These are phyloP conservation scores for Alopecurus myosuroides DNA, from an alignment of 176 grass and related monocot species.

Conservation along the genomic window DNA sequence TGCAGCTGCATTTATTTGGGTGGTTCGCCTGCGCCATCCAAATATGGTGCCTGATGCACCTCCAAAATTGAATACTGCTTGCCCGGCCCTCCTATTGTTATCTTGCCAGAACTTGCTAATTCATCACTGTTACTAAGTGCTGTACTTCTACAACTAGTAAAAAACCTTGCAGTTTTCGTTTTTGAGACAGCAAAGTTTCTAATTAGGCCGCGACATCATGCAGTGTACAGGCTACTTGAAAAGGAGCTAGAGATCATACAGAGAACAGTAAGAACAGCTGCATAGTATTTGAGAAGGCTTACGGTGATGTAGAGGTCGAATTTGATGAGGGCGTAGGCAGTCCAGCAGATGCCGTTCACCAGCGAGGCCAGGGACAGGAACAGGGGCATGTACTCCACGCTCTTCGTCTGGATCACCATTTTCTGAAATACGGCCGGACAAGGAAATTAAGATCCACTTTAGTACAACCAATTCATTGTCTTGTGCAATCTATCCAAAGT, in stretches of 20 bases:
- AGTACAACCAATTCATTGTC: neutral
- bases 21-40: neutral
- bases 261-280: neutral
- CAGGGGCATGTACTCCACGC: conserved; percentile 97
- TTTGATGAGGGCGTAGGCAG: conserved; percentile 86
- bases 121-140: neutral
- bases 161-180: too few relatives aligned
- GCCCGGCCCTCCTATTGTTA: neutral
- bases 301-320: conserved; percentile 96
- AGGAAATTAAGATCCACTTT: neutral
- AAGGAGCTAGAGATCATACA: too few relatives aligned
- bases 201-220: neutral
- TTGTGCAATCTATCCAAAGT: neutral
- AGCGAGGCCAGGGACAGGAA: conserved; percentile 79
- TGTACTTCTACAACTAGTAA: too few relatives aligned
- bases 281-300: neutral
- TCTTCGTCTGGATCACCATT: conserved; percentile 98
- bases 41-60: neutral
- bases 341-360: conserved; percentile 92
- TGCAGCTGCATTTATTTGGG: neutral
- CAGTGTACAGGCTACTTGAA: neutral
- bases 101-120: neutral
- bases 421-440: conserved; percentile 35
- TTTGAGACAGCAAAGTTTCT: too few relatives aligned
- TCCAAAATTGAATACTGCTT: neutral